Evolutionary conservation across 2,329 filamentous ascomycete genomes (phyloP), one percentile per base, ranked within the genome.

Genomic region (Colletotrichum acutatum): DNA sequence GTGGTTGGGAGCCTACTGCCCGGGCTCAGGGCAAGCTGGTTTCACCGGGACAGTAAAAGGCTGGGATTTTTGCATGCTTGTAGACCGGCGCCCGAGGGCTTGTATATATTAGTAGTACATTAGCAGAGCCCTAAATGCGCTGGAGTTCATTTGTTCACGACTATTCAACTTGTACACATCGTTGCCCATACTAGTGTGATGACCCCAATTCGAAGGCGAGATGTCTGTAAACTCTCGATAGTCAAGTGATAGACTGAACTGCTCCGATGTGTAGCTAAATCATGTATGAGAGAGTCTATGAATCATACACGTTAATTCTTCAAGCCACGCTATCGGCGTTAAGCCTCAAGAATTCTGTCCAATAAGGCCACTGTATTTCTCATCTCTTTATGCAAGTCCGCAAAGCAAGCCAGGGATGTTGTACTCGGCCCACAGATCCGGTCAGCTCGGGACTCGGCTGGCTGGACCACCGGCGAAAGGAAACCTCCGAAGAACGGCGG

Each of bases 1-100:
- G 97, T 82, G 97, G 97, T 72, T 98, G 95, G 96, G 86, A 90
- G 76, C 93, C 93, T 75, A 88, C 94, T 82, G 87, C 95, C 72
- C 88, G 85, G 79, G 90, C 91, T 81, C 90, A 96, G 85, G 97
- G 96, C 78, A 92, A 94, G 84, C 86, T 98, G 77, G 89, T 98
- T 81, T 90, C 95, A 67, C 97, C 97, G 54, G 97, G 97, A 76
- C 95, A 97, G 90, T 98, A 94, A 87, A 84, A 66, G 60, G 56
- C 58, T 16, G 37, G n/a, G 61, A 53, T 34, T 57, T 65, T 73
- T n/a, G 69, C 57, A 66, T 66, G 72, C 56, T 74, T 37, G 68
- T 74, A 72, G 66, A 75, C 62, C 56, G 54, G 66, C 67, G 74
- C 73, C 70, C 16, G 66, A 66, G 71, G 70, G 74, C 65, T 71